A percentile compares a stretch with the other conserved stretches of the same genome.
These are phyloP conservation scores for Aspergillus sp. DNA, from an alignment of 2,329 filamentous ascomycete genomes.

Conservation along the genomic window DNA sequence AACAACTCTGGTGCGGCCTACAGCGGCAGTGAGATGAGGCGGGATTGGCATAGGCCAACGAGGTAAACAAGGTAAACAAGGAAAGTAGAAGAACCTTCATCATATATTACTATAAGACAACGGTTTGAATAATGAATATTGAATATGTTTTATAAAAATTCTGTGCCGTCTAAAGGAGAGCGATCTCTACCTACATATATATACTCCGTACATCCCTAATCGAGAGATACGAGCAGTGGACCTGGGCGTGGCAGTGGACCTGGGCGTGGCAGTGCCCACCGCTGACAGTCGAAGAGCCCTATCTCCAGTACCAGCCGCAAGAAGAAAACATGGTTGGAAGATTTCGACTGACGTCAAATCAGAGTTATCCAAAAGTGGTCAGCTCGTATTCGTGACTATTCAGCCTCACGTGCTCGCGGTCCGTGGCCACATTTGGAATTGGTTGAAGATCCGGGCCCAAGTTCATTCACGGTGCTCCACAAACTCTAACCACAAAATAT, in stretches of 20 bases:
- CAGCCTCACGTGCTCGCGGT: neutral
- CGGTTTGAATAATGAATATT: neutral
- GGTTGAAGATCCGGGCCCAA: neutral
- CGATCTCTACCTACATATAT: neutral
- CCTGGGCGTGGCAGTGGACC: neutral
- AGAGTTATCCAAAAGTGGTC: neutral
- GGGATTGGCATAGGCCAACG: neutral
- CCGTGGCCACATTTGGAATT: neutral
- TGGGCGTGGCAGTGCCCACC: neutral
- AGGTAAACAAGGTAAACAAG: neutral
- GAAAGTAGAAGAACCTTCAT: slow-evolving; percentile 2
- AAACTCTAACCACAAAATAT: neutral
- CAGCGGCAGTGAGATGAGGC: slow-evolving; percentile 22
- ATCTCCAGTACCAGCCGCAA: neutral
- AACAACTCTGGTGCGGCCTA: slow-evolving; percentile 33
- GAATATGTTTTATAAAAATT: neutral
- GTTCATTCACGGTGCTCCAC: too few species aligned
- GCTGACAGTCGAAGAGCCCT: neutral
- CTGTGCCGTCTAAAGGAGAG: too few species aligned
- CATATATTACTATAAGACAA: neutral
- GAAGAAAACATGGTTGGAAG: neutral
- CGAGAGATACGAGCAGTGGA: neutral
- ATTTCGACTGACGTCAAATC: neutral
- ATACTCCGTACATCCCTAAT: neutral
- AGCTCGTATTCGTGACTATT: neutral